Base-by-base conservation (phyloP, 495 filamentous ascomycete genomes). In the Hypoxylon subgilvum region DNA sequence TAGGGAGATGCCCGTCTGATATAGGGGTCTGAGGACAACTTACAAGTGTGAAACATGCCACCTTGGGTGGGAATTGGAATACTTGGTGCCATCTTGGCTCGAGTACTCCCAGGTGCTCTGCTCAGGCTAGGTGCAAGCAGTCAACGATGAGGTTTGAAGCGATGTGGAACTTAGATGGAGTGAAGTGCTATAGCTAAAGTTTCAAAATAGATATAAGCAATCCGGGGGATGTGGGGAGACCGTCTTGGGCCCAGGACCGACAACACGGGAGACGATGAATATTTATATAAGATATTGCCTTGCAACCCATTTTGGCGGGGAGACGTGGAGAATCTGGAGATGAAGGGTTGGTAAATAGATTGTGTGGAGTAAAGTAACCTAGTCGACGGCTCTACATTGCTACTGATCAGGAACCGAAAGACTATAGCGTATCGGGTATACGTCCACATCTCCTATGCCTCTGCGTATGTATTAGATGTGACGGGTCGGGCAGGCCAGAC, bases 1-100 rank as follows among this genome's bases (percentile, higher is more conserved):
- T 28, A 70, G 60, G 46, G 35, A 34, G 39, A 25, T 13, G 3
- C 9, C 14, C 7, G 19, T 22, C 21, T 13, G 2, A 36, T n/a
- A 50, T 7, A 6, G n/a, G 4, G 31, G 49, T 12, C 21, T 12
- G 36, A 35, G 25, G 39, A 17, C 12, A 13, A 66, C 74, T 67
- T 68, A 72, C 74, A 80, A 21, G 77, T 80, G 68, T 80, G 76
- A 61, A 80, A 80, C 77, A 80, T 80, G 65, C 77, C 77, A 65
- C 77, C 76, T 57, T 80, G 77, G 19, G 77, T 70, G 47, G 77
- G 73, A 60, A 78, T 65, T 14, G 75, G 71, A 45, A 79, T 77
- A 46, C 74, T 70, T 18, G 77, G 77, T 18, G 77, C 77, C 77
- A 80, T 80, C 31, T 35, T 73, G 66, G 57, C 51, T 55, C 32